Evolutionary conservation across 306 rosid genomes (phyloP), one percentile per base, ranked within the genome.

Genomic region (Styphnolobium japonicum): DNA sequence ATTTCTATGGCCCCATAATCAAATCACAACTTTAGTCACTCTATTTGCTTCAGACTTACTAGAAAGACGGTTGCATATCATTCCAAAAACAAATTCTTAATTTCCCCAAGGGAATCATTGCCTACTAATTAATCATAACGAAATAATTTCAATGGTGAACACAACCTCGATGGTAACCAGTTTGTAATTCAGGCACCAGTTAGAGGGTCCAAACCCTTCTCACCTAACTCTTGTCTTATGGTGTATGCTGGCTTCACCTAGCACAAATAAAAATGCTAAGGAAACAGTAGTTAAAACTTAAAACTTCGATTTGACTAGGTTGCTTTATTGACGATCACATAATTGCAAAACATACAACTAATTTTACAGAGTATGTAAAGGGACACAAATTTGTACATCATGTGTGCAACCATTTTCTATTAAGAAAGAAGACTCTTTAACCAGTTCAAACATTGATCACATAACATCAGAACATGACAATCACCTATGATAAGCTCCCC

Each of bases 1-100:
- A 75, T 79, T 33, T 63, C n/a, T 7, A 39, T 73, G 77, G 73
- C 81, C 84, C 77, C 23, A 15, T 12, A 48, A 56, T 79, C 81
- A 73, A 74, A 48, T 63, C 78, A 42, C 45, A 22, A 62, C 65
- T 70, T 27, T 23, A 45, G 5, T 73, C 67, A 37, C 58, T 68
- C 63, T 57, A 43, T 60, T 42, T 31, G 45, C 25, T 57, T 55
- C 33, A n/a, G 25, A 42, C 39, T 39, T 48, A 22, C 15, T 39
- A 37, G 23, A 49, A 51, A 61, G 45, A 62, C 1, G 43, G 39
- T 34, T 80, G 71, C 83, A 48, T 23, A 49, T 48, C 7, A 37
- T 48, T 60, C 45, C 55, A 68, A 39, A 57, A 64, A 10, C 25
- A 7, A 8, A 52, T 15, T 49, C 18, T 51, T 34, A 49, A 12